Conservation (phyloP, 2,329 filamentous ascomycete species). For the Magnaporthiopsis rhizophila region DNA sequence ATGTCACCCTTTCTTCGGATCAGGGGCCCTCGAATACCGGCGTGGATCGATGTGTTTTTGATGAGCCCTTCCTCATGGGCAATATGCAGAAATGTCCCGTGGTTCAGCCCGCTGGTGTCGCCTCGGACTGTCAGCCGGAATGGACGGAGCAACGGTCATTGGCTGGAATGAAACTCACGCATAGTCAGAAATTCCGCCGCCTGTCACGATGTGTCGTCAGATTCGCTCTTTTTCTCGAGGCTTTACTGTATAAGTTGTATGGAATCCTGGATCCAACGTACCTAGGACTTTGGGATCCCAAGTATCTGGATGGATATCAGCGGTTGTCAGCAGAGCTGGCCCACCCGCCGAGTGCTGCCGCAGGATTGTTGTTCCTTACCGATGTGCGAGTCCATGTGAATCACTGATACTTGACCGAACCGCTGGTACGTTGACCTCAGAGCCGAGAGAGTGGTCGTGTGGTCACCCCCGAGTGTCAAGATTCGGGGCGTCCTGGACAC, state of each 20-base stretch:
- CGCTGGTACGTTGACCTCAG: constrained; percentile 49
- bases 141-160: background rate
- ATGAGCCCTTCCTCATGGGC: constrained; percentile 55
- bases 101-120: constrained; percentile 39
- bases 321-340: constrained; percentile 10
- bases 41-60: constrained; percentile 50
- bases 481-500: constrained; percentile 41
- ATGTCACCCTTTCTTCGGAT: constrained; percentile 40
- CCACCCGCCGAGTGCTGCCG: too few species aligned
- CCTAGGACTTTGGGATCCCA: constrained; percentile 59
- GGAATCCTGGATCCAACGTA: constrained; percentile 15
- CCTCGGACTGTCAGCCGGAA: background rate
- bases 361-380: background rate
- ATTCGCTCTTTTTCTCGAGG: constrained; percentile 9
- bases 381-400: constrained; percentile 52
- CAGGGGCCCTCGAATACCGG: constrained; percentile 51
- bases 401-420: constrained; percentile 47
- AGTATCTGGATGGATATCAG: constrained; percentile 40
- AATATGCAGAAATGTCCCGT: constrained; percentile 55
- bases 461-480: constrained; percentile 57
- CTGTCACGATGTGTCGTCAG: constrained; percentile 15
- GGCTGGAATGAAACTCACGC: constrained; percentile 30
- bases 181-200: constrained; percentile 52
- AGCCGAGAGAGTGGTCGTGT: constrained; percentile 55
- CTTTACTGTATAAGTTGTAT: background rate